Percentiles rank a stretch among this genome's conserved stretches.
Conservation (phyloP, 257 asterid species). For the Solanum peruvianum region DNA sequence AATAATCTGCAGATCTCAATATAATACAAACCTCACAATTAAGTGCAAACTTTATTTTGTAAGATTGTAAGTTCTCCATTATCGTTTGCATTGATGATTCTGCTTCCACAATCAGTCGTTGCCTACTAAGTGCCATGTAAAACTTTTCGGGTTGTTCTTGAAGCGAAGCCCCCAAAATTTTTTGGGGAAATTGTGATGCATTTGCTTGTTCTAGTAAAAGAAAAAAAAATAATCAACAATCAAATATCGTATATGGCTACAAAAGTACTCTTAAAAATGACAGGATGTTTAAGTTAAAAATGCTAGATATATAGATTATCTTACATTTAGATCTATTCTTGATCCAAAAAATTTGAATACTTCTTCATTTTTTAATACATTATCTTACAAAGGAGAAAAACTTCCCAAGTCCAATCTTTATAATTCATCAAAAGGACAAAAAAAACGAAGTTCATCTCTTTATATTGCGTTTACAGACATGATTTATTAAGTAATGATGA, state of each 20-base stretch:
- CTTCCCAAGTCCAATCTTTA: background rate
- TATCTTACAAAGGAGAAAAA: background rate
- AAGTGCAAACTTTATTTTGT: background rate
- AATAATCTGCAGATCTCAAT: background rate
- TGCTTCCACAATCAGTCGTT: constrained; percentile 74
- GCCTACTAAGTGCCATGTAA: constrained; percentile 68
- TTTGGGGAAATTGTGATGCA: constrained; percentile 57
- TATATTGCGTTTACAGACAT: too few relatives aligned
- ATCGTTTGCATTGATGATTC: constrained; percentile 69
- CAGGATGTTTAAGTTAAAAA: too few relatives aligned
- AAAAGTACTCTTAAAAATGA: too few relatives aligned
- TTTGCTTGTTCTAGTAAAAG: constrained; percentile 35
- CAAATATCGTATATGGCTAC: too few relatives aligned
- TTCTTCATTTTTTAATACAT: background rate
- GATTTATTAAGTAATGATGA: too few relatives aligned
- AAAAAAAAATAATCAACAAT: background rate
- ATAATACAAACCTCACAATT: background rate
- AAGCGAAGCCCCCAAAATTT: constrained; percentile 75
- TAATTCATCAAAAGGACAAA: background rate
- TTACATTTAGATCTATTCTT: background rate
- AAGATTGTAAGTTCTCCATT: constrained; percentile 73
- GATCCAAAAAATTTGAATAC: background rate
- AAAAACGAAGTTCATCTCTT: background rate
- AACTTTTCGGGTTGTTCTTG: constrained; percentile 76
- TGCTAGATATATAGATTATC: too few relatives aligned